phyloP scores from a whole-genome alignment of 139 green algal species.

The Spirogloea muscicola region DNA sequence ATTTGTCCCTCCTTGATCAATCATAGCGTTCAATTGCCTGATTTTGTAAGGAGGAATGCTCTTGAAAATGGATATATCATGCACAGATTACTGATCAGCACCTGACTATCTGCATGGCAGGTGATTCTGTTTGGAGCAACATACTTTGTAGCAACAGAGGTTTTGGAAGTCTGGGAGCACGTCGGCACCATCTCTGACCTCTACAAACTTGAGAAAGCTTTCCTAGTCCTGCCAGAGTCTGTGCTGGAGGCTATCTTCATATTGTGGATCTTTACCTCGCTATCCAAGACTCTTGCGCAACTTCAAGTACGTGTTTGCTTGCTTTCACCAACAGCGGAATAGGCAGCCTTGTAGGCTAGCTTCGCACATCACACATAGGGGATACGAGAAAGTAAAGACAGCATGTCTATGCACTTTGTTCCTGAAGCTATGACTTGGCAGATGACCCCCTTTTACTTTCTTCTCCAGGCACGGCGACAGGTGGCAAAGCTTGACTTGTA shows the following conservation, averaged over 20 bases:
- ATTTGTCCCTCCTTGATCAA: too few relatives aligned
- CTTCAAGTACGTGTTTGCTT: slow-evolving; percentile 41
- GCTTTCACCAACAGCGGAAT: too few relatives aligned
- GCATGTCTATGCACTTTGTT: too few relatives aligned
- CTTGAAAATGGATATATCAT: too few relatives aligned
- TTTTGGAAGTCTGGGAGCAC: slow-evolving; percentile 58
- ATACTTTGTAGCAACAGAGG: slow-evolving; percentile 53
- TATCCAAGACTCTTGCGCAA: slow-evolving; percentile 62
- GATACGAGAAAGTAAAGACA: too few relatives aligned
- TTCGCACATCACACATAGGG: neutral
- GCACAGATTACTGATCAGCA: too few relatives aligned
- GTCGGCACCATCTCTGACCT: slow-evolving; percentile 69
- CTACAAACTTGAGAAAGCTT: slow-evolving; percentile 38
- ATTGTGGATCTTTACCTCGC: slow-evolving; percentile 66
- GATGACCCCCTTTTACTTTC: neutral
- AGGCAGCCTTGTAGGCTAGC: too few relatives aligned
- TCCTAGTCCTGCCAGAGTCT: slow-evolving; percentile 63
- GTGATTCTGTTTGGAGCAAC: slow-evolving; percentile 52
- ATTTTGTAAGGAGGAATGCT: too few relatives aligned
- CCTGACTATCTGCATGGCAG: slow-evolving; percentile 32
- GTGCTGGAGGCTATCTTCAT: slow-evolving; percentile 67
- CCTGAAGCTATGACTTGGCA: too few relatives aligned
- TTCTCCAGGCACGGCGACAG: slow-evolving; percentile 40
- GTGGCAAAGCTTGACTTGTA: slow-evolving; percentile 63
- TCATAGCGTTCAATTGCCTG: too few relatives aligned